phyloP scores from a whole-genome alignment of 495 filamentous ascomycete species.

The Talaromyces ruber region DNA sequence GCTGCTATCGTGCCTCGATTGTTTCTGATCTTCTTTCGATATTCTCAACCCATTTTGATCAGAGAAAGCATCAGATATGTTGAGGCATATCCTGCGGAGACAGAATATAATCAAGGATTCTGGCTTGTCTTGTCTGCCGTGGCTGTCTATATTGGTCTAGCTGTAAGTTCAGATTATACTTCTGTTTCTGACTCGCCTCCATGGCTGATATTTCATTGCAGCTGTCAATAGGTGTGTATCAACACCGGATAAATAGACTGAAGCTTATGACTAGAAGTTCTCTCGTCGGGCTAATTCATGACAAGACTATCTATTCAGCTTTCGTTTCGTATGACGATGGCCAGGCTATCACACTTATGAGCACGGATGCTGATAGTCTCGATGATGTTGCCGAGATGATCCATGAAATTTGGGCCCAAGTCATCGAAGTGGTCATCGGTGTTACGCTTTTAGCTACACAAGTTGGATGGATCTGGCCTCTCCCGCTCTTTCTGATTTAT shows the following conservation, averaged over 20 bases:
- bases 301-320: slow-evolving; percentile 22
- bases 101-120: background rate
- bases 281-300: slow-evolving; percentile 39
- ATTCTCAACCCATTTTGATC: slow-evolving; percentile 58
- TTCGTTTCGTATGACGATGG: slow-evolving; percentile 25
- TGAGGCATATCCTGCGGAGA: background rate
- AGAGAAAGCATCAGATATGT: slow-evolving; percentile 40
- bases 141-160: slow-evolving; percentile 1
- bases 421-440: slow-evolving; percentile 44
- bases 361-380: slow-evolving; percentile 40
- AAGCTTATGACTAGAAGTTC: slow-evolving; percentile 42
- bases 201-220: background rate
- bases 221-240: slow-evolving; percentile 37
- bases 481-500: slow-evolving; percentile 40
- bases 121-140: background rate
- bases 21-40: slow-evolving; percentile 48
- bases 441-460: slow-evolving; percentile 39
- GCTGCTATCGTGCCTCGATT: slow-evolving; percentile 43
- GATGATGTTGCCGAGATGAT: slow-evolving; percentile 20
- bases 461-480: slow-evolving; percentile 32
- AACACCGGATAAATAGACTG: slow-evolving; percentile 36
- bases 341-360: slow-evolving; percentile 43
- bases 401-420: slow-evolving; percentile 45
- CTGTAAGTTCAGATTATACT: background rate
- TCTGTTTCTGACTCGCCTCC: background rate